phyloP scores from a whole-genome alignment of 805 yeast genomes.

The Isabelozyma pseudorhagii region DNA sequence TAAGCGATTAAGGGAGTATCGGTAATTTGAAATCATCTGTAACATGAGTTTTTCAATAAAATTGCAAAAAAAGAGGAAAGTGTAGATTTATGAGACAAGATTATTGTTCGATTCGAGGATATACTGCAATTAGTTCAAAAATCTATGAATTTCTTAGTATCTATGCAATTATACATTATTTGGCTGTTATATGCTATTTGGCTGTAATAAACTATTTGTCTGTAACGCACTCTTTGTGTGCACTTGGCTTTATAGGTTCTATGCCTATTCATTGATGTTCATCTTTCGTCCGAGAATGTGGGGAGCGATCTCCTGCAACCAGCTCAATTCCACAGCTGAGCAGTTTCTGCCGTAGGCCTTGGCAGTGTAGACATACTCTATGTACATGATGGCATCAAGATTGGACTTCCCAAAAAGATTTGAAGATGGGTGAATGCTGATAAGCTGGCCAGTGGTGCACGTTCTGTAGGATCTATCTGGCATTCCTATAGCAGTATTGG shows the following conservation, averaged over 20 bases:
- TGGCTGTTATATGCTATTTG: no score
- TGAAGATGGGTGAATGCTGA: constrained; percentile 89
- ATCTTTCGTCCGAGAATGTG: constrained; percentile 49
- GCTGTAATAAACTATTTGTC: no score
- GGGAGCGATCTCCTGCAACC: constrained; percentile 84
- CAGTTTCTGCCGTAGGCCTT: constrained; percentile 91
- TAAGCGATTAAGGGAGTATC: no score
- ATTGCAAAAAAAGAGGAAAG: no score
- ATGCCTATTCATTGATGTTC: constrained; percentile 19
- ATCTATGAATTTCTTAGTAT: no score
- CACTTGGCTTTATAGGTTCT: background rate
- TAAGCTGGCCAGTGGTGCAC: constrained; percentile 75
- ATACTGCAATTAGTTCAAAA: no score
- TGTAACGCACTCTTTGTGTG: no score
- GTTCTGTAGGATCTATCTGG: constrained; percentile 93
- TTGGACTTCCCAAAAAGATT: constrained; percentile 71
- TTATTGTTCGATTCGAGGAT: no score
- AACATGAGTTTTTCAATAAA: no score
- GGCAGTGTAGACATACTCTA: constrained; percentile 89
- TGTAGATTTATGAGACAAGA: no score
- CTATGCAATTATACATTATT: no score
- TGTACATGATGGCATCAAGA: constrained; percentile 86
- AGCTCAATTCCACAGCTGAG: constrained; percentile 72
- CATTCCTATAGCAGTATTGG: constrained; percentile 89
- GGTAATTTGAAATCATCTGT: no score